These are phyloP conservation scores for Bryum argenteum DNA, from an alignment of 225 moss, liverwort and hornwort species.

Conservation along the genomic window DNA sequence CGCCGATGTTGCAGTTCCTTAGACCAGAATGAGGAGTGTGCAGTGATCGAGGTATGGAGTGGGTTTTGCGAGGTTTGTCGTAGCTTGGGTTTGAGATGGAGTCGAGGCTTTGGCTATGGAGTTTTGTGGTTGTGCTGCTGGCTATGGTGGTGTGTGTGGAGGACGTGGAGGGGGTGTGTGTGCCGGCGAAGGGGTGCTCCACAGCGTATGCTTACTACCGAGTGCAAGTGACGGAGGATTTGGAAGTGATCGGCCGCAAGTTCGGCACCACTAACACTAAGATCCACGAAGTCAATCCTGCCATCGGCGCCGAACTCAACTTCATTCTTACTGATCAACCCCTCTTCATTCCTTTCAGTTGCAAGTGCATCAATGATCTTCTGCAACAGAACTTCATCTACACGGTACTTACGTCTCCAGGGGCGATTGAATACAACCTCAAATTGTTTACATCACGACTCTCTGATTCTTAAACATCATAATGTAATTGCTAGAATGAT, in stretches of 20 bases:
- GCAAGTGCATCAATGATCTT: conserved; percentile 43
- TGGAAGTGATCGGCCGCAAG: conserved; percentile 15
- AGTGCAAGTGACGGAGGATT: neutral
- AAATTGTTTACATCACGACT: no score
- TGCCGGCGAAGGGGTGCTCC: conserved; percentile 40
- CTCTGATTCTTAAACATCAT: no score
- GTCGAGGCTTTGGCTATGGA: no score
- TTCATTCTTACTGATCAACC: conserved; percentile 26
- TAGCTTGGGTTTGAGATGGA: no score
- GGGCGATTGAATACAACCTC: no score
- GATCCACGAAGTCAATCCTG: conserved; percentile 38
- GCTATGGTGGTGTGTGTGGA: neutral
- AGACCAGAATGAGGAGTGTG: no score
- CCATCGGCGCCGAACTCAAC: conserved; percentile 24
- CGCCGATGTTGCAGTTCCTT: no score
- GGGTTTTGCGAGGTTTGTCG: no score
- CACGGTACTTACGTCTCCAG: conserved; percentile 12
- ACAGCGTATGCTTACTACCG: conserved; percentile 50
- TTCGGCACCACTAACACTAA: conserved; percentile 32
- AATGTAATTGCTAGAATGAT: no score
- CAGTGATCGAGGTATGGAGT: no score
- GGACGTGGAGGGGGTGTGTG: conserved; percentile 37
- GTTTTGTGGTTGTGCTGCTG: neutral
- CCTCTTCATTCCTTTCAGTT: conserved; percentile 50
- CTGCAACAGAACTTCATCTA: conserved; percentile 34